Percentiles rank a stretch among this genome's conserved stretches.
These are phyloP conservation scores for Cardamine resedifolia DNA, from an alignment of 345 rosid genomes.

Conservation along the genomic window DNA sequence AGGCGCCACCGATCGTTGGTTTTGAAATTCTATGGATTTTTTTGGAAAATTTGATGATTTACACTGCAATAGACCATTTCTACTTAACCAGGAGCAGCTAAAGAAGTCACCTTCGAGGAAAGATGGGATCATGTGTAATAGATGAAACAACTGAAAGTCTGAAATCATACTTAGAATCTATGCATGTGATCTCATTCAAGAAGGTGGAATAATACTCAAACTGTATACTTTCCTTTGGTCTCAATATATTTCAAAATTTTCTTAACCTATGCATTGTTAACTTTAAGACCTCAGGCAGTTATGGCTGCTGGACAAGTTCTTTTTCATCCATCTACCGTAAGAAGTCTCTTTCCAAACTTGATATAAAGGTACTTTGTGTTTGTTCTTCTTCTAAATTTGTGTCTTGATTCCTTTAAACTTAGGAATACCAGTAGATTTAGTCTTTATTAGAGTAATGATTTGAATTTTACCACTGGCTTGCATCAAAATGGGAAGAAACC, in stretches of 20 bases:
- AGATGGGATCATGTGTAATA: conserved; percentile 54
- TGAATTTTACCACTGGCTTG: conserved; percentile 53
- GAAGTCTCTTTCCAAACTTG: conserved; percentile 79
- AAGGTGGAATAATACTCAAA: conserved; percentile 74
- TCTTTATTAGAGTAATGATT: neutral
- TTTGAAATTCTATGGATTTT: neutral
- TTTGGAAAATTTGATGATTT: conserved; percentile 56
- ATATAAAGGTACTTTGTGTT: conserved; percentile 56
- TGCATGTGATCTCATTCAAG: conserved; percentile 92
- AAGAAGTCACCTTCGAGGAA: conserved; percentile 71
- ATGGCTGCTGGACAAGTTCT: conserved; percentile 97
- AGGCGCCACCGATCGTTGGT: neutral
- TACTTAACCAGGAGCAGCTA: conserved; percentile 9
- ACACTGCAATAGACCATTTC: conserved; percentile 54
- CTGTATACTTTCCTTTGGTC: conserved; percentile 49
- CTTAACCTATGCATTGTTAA: conserved; percentile 7
- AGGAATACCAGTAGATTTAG: neutral
- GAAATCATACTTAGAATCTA: conserved; percentile 76
- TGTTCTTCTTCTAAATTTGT: neutral
- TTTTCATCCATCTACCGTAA: conserved; percentile 85
- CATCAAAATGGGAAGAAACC: conserved; percentile 80
- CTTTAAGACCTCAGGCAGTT: conserved; percentile 86
- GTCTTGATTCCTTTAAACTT: neutral
- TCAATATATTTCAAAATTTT: neutral
- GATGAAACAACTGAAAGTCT: conserved; percentile 51